These are phyloP conservation scores for Petrea volubilis DNA, from an alignment of 257 asterid genomes.

Conservation along the genomic window DNA sequence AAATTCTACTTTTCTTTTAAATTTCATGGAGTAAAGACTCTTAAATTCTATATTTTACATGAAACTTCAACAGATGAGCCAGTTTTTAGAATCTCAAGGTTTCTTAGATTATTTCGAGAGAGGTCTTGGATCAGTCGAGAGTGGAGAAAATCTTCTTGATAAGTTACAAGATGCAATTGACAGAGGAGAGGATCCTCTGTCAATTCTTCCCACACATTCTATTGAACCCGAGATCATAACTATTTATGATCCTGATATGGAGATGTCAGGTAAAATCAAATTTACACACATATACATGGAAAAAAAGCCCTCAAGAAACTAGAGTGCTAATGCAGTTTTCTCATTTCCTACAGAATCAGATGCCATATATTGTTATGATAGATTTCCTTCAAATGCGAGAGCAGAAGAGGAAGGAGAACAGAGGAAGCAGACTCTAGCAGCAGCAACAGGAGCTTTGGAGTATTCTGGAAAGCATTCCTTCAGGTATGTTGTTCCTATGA, in stretches of 20 bases:
- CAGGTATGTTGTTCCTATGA: conserved; percentile 53
- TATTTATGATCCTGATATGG: conserved; percentile 59
- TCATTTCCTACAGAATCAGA: conserved; percentile 44
- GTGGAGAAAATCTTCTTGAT: conserved; percentile 79
- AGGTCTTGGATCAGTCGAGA: conserved; percentile 81
- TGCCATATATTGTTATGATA: conserved; percentile 65
- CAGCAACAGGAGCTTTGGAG: conserved; percentile 87
- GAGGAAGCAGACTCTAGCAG: conserved; percentile 84
- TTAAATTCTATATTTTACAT: conserved; percentile 32
- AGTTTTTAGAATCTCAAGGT: conserved; percentile 91
- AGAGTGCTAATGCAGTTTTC: conserved; percentile 14
- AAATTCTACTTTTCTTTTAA: conserved; percentile 2
- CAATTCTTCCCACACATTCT: conserved; percentile 56
- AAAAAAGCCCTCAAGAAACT: conserved; percentile 2
- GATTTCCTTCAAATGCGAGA: conserved; percentile 74
- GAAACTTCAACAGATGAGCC: conserved; percentile 68
- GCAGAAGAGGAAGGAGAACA: conserved; percentile 86
- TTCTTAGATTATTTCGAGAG: conserved; percentile 94
- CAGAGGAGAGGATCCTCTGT: conserved; percentile 80
- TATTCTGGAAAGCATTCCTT: conserved; percentile 65
- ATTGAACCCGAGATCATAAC: conserved; percentile 69
- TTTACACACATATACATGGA: conserved; percentile 6
- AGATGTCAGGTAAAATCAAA: conserved; percentile 49
- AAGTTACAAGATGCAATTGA: conserved; percentile 94
- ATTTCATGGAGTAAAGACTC: conserved; percentile 7